phyloP scores from a whole-genome alignment of 352 stramenopile genomes.

The Hyaloperonospora arabidopsidis region DNA sequence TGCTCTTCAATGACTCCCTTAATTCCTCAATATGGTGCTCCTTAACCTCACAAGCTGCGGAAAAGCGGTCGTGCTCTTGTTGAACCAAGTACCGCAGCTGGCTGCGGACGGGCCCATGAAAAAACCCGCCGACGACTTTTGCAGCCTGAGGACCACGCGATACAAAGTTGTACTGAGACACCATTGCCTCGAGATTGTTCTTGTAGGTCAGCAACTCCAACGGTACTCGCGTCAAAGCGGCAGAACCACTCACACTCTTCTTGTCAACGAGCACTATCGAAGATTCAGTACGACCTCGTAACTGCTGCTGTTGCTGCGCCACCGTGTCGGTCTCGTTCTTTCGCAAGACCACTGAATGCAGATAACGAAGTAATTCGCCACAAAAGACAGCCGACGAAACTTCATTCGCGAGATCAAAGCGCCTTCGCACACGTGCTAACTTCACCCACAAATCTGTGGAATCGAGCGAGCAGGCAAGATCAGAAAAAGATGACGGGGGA shows the following conservation, averaged over 20 bases:
- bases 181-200: slow-evolving; percentile 67
- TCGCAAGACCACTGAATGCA: slow-evolving; percentile 57
- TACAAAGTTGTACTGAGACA: slow-evolving; percentile 75
- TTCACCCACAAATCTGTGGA: slow-evolving; percentile 53
- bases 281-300: slow-evolving; percentile 39
- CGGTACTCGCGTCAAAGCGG: slow-evolving; percentile 35
- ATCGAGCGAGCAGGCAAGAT: slow-evolving; percentile 41
- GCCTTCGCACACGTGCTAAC: slow-evolving; percentile 33
- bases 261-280: slow-evolving; percentile 43
- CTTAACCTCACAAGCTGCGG: slow-evolving; percentile 39
- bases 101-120: slow-evolving; percentile 42
- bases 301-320: slow-evolving; percentile 38
- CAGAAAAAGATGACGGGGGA: slow-evolving; percentile 23
- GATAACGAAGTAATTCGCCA: slow-evolving; percentile 49
- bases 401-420: slow-evolving; percentile 60
- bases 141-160: slow-evolving; percentile 44
- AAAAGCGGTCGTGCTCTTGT: slow-evolving; percentile 61
- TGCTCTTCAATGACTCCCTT: slow-evolving; percentile 38
- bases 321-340: slow-evolving; percentile 64
- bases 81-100: slow-evolving; percentile 39
- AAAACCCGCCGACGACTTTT: slow-evolving; percentile 50
- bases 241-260: slow-evolving; percentile 21
- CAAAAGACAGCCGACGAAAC: slow-evolving; percentile 60
- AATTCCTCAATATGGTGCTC: slow-evolving; percentile 41
- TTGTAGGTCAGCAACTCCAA: slow-evolving; percentile 72